phyloP scores from a whole-genome alignment of 1,139 yeast genomes.

The Komagataea norvegica region DNA sequence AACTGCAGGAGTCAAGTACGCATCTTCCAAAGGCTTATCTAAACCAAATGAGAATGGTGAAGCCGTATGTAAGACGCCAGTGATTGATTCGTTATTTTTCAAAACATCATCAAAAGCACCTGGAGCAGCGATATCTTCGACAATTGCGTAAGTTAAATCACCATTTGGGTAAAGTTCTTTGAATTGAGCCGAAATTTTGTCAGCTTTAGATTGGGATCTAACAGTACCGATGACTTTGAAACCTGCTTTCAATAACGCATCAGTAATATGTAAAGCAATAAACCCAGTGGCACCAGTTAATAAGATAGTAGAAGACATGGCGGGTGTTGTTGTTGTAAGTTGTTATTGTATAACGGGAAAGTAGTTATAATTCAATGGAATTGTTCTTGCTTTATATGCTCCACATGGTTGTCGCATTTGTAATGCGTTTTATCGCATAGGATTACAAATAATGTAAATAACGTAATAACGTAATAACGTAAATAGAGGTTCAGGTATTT shows the following conservation, averaged over 20 bases:
- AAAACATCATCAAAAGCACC: constrained; percentile 52
- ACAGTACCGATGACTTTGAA: constrained; percentile 57
- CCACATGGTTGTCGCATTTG: too few relatives aligned
- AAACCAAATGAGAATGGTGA: constrained; percentile 42
- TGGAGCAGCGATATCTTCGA: constrained; percentile 43
- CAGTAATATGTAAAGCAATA: constrained; percentile 43
- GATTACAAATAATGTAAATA: too few relatives aligned
- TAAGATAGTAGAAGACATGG: constrained; percentile 30
- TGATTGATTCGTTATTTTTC: constrained; percentile 42
- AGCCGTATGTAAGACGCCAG: constrained; percentile 55
- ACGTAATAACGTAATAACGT: too few relatives aligned
- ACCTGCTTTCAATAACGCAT: constrained; percentile 32
- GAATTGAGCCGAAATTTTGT: constrained; percentile 32
- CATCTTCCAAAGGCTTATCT: constrained; percentile 35
- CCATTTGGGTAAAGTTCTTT: constrained; percentile 32
- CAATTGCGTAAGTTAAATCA: constrained; percentile 41
- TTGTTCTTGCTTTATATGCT: constrained; percentile 27
- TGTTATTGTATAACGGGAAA: background rate
- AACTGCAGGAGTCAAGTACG: constrained; percentile 45
- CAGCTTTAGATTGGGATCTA: constrained; percentile 47
- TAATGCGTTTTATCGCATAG: too few relatives aligned
- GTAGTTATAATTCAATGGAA: too few relatives aligned
- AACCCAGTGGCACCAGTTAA: constrained; percentile 53
- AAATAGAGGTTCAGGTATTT: too few relatives aligned
- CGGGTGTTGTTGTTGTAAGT: background rate